Base-by-base conservation (phyloP, 164 flowering plant species). In the Tinospora cordifolia region DNA sequence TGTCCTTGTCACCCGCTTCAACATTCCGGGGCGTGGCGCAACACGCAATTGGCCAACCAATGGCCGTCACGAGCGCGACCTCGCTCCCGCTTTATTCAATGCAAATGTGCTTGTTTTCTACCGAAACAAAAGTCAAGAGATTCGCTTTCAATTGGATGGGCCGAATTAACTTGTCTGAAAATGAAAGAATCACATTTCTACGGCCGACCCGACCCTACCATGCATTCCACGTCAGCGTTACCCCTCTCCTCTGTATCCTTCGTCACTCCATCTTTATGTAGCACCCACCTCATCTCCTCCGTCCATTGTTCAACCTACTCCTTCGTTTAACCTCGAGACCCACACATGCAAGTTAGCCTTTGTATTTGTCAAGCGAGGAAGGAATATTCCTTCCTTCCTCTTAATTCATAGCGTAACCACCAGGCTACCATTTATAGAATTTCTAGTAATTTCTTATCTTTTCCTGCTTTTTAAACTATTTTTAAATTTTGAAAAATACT, bases 331-430 rank as follows among this genome's bases (percentile, higher is more conserved):
- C 36, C 2, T 21, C 19, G 58, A 2, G 22, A 17, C 58, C 58
- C 19, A n/a, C 58, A 12, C 3, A 41, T 3, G 46, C 13, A 4
- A 0, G 12, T 11, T 13, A 15, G 58, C 22, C 19, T 51, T 17
- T 12, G 77, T 77, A 76, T 78, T 78, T 63, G 72, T 67, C 70
- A 51, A 72, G 67, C 76, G 59, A 63, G 66, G 84, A 81, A 81
- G 75, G 59, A 30, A 72, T 66, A 49, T 71, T 79, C 82, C 75
- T 79, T 81, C n/a, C 84, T 70, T 65, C 75, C 71, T 0, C 38
- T 60, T 59, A 46, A 47, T 17, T n/a, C n/a, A 30, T 30, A 30
- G 4, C 36, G 36, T 30, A 30, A 30, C 2, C 36, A 30, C 4
- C 36, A 0, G 21, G 34, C 51, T 40, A 24, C 59, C 59, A 0